phyloP scores from a whole-genome alignment of 164 flowering plant genomes.

The Platanus orientalis region DNA sequence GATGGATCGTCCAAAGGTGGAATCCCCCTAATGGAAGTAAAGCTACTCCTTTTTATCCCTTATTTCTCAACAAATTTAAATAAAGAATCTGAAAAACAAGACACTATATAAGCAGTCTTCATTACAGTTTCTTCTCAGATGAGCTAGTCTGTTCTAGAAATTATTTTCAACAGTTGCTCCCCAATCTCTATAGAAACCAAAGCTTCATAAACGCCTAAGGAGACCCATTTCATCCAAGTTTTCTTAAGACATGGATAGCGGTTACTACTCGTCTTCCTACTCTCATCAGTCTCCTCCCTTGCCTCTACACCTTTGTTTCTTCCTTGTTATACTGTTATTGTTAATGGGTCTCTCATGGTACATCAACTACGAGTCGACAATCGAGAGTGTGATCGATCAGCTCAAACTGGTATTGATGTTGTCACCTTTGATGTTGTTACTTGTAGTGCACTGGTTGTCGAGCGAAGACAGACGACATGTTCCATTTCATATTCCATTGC shows the following conservation, averaged over 20 bases:
- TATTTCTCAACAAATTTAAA: background rate
- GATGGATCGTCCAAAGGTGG: constrained; percentile 8
- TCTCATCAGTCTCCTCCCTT: constrained; percentile 24
- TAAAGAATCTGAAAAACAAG: background rate
- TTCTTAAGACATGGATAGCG: constrained; percentile 11
- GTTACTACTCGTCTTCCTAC: constrained; percentile 9
- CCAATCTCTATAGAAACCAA: background rate
- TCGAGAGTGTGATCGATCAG: constrained; percentile 47
- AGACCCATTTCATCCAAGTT: background rate
- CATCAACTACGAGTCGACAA: constrained; percentile 50
- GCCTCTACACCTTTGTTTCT: constrained; percentile 60
- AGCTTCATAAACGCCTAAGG: too few relatives aligned
- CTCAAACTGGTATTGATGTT: constrained; percentile 54
- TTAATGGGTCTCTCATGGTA: constrained; percentile 62
- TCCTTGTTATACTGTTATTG: constrained; percentile 39
- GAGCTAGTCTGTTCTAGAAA: background rate
- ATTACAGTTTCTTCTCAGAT: background rate
- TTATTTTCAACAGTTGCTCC: background rate
- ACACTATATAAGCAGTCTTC: background rate
- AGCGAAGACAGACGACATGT: constrained; percentile 24
- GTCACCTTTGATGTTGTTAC: constrained; percentile 55
- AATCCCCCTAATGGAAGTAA: constrained; percentile 16
- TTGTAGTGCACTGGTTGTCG: constrained; percentile 63
- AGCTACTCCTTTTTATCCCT: background rate
- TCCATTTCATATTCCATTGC: constrained; percentile 40